A percentile compares a stretch with the other conserved stretches of the same genome.
Conservation (phyloP, 495 filamentous ascomycete genomes). For the Halenospora varia region DNA sequence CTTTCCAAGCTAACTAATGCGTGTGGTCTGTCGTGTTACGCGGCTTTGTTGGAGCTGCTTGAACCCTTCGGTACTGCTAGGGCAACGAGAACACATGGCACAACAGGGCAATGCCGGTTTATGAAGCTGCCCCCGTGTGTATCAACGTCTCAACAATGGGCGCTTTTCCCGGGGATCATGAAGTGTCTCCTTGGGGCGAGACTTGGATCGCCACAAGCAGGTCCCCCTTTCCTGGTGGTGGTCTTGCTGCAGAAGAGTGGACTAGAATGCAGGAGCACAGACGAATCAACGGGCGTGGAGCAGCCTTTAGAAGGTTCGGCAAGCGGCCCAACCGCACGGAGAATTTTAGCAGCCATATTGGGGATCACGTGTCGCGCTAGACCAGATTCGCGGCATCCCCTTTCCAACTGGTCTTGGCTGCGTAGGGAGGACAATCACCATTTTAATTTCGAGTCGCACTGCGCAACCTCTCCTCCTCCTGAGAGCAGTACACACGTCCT, state of each 20-base stretch:
- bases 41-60: no score
- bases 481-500: neutral
- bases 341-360: neutral
- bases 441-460: constrained; percentile 13
- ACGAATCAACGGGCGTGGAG: neutral
- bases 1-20: no score
- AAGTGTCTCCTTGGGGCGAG: neutral
- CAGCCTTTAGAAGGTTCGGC: neutral
- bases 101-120: neutral
- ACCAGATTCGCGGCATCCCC: constrained; percentile 1
- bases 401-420: neutral
- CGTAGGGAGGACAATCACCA: neutral
- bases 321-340: neutral
- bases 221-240: neutral
- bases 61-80: no score
- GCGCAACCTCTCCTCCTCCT: constrained; percentile 2
- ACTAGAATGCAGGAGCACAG: neutral
- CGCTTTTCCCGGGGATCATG: neutral
- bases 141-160: neutral
- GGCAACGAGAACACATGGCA: no score
- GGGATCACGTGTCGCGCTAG: neutral
- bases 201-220: neutral
- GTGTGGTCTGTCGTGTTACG: no score
- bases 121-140: neutral
- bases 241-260: neutral